phyloP scores from a whole-genome alignment of 78 protist species.

The Dictyostelium firmibasis region DNA sequence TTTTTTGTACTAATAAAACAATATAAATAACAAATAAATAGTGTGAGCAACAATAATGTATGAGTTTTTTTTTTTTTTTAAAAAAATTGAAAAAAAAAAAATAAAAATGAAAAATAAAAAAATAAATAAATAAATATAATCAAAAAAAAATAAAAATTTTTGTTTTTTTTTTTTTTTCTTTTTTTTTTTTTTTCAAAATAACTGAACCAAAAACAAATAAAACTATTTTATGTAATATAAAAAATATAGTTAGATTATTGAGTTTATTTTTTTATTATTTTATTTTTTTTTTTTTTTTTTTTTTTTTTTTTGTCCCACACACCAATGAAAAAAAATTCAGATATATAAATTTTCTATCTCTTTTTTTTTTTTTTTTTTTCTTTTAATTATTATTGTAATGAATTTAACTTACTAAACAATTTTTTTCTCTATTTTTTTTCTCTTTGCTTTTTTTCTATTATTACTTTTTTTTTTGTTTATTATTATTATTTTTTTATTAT shows the following conservation, averaged over 20 bases:
- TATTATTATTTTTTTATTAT: too few species aligned
- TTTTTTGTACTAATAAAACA: neutral
- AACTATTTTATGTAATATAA: too few species aligned
- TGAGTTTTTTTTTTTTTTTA: neutral
- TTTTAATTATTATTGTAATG: neutral
- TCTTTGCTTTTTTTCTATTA: too few species aligned
- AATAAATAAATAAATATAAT: neutral
- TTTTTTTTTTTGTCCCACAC: neutral
- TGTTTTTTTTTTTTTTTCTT: neutral
- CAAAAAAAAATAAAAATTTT: neutral
- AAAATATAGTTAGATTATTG: neutral
- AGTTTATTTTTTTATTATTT: too few species aligned
- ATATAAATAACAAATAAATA: too few species aligned
- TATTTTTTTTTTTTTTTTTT: too few species aligned
- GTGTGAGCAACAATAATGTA: neutral
- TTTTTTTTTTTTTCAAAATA: too few species aligned
- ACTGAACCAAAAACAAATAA: neutral
- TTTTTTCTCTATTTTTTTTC: too few species aligned
- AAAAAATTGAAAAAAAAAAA: neutral
- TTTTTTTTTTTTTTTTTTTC: too few species aligned
- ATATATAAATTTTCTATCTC: neutral
- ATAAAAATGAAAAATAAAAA: neutral
- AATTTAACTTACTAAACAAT: neutral
- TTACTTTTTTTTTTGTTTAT: too few species aligned
- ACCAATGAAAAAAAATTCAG: neutral